phyloP scores from a whole-genome alignment of 2,329 filamentous ascomycete species.

The Ceratocystis variospora region DNA sequence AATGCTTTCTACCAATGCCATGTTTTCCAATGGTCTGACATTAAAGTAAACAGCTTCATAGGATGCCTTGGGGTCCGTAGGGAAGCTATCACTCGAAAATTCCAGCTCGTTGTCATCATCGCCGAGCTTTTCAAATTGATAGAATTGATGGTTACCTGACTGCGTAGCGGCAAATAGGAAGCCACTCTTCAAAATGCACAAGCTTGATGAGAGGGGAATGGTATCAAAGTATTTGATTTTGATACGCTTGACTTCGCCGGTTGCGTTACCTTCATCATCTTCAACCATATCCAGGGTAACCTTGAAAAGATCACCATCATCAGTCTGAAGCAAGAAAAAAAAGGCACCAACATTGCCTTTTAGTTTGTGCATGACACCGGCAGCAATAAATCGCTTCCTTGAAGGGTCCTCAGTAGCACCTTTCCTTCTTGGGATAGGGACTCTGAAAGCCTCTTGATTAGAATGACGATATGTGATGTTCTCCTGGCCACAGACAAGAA shows the following conservation, averaged over 20 bases:
- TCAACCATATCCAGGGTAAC: conserved; percentile 83
- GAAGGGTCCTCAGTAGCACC: conserved; percentile 86
- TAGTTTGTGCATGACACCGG: conserved; percentile 95
- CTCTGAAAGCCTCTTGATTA: conserved; percentile 76
- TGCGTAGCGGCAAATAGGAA: conserved; percentile 89
- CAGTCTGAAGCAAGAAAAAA: conserved; percentile 90
- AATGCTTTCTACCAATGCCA: conserved; percentile 72
- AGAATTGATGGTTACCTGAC: conserved; percentile 85
- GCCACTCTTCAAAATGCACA: conserved; percentile 89
- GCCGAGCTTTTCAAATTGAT: conserved; percentile 93
- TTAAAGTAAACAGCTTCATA: conserved; percentile 77
- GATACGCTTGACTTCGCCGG: conserved; percentile 66
- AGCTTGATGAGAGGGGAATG: conserved; percentile 69
- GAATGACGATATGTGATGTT: conserved; percentile 95
- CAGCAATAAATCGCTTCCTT: conserved; percentile 72
- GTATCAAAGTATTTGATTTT: conserved; percentile 99
- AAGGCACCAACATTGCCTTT: conserved; percentile 72
- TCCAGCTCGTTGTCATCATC: conserved; percentile 87
- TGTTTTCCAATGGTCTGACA: conserved; percentile 63
- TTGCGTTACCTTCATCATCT: conserved; percentile 62
- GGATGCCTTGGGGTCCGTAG: conserved; percentile 55
- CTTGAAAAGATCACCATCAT: conserved; percentile 98
- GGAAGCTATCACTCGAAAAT: conserved; percentile 70
- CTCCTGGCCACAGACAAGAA: conserved; percentile 87
- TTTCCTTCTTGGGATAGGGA: conserved; percentile 74